Evolutionary conservation across 345 rosid species (phyloP), one percentile per base, ranked within the genome.

Genomic region (Eucalyptus tenuipes): DNA sequence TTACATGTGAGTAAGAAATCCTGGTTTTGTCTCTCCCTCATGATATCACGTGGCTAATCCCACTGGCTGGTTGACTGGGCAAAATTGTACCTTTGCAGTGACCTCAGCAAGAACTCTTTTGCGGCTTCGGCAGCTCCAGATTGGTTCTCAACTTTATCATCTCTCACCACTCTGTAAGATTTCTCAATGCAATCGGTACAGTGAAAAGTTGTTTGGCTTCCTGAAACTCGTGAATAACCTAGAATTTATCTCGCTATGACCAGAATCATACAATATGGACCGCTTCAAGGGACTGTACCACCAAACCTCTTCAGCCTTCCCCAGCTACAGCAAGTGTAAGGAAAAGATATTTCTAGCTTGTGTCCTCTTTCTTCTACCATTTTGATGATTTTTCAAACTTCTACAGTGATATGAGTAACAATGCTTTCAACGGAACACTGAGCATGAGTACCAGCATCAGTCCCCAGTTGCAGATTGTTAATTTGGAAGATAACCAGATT

Each of bases 281-380:
- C 97, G 55, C 97, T 98, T 68, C 90, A 90, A 89, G 99, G 98
- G 82, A 87, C 91, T 89, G 33, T 97, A 10, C 98, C 99, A 12
- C 80, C 93, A 18, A 92, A 92, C 88, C 92, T 98, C 89, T 94
- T 98, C 88, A 90, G 95, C 81, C 94, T 91, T 89, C 94, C 95
- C 40, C 98, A 90, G 89, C 92, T 98, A 89, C 95, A 97, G 86
- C 97, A 95, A 95, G 98, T 98, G 99, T 98, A 89, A 92, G 99
- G 91, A 85, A 81, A 48, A 85, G 33, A 47, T 31, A n/a, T 85
- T 13, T 12, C 42, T 48, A 20, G 18, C 33, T 18, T 31, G 42
- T 16, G 40, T 49, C 40, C 40, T 20, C 55, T 85, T n/a, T 50
- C 59, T 79, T 10, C 44, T 33, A 27, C 14, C 22, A 71, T 31